A percentile compares a stretch with the other conserved stretches of the same genome.
phyloP scores from a whole-genome alignment of 2,329 filamentous ascomycete species.

The Penicillium nordicum region DNA sequence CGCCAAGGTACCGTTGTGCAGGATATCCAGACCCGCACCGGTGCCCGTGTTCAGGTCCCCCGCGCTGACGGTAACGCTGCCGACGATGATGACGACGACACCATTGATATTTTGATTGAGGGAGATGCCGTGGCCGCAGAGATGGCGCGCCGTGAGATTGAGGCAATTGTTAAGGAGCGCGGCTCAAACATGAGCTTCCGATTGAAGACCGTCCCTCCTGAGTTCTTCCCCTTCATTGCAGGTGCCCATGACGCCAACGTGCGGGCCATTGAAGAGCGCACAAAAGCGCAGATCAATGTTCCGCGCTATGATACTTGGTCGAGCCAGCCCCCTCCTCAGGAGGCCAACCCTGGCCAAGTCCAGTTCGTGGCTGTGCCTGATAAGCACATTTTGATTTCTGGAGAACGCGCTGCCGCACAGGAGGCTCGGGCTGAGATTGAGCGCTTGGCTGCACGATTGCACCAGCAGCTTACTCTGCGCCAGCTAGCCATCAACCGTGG shows the following conservation, averaged over 20 bases:
- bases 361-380: conserved; percentile 69
- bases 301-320: conserved; percentile 76
- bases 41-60: conserved; percentile 85
- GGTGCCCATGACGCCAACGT: conserved; percentile 69
- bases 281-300: conserved; percentile 76
- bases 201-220: conserved; percentile 77
- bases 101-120: conserved; percentile 82
- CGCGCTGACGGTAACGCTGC: conserved; percentile 67
- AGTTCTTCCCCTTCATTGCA: conserved; percentile 94
- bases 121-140: conserved; percentile 86
- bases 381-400: conserved; percentile 77
- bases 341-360: conserved; percentile 61
- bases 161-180: conserved; percentile 82
- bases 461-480: conserved; percentile 70
- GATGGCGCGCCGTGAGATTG: conserved; percentile 77
- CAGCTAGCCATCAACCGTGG: conserved; percentile 79
- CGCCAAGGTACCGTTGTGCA: conserved; percentile 88
- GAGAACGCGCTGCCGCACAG: conserved; percentile 79
- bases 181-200: conserved; percentile 77
- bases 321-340: conserved; percentile 62
- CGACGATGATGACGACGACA: conserved; percentile 73
- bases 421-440: conserved; percentile 78
- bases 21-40: conserved; percentile 81
- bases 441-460: conserved; percentile 70
- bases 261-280: conserved; percentile 65